phyloP scores from a whole-genome alignment of 208 protist genomes.

The Vickermania spadyakhi region DNA sequence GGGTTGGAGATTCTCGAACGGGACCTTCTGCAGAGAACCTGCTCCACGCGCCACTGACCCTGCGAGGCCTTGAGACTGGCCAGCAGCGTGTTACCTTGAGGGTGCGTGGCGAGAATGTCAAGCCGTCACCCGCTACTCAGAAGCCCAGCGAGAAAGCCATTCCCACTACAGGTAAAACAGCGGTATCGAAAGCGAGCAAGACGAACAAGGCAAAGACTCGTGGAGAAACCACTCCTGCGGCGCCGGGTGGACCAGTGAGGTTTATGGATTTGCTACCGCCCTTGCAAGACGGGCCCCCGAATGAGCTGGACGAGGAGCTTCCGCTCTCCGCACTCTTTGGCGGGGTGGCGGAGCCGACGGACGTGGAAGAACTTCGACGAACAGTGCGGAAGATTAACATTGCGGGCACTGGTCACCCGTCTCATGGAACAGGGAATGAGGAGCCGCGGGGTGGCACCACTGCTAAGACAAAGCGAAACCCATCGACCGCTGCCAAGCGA shows the following conservation, averaged over 20 bases:
- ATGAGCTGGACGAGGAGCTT: background rate
- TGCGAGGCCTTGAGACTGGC: conserved; percentile 26
- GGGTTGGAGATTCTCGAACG: no score
- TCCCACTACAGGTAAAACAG: conserved; percentile 1
- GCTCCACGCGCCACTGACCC: no score
- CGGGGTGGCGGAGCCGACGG: background rate
- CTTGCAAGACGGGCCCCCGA: background rate
- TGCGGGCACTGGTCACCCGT: background rate
- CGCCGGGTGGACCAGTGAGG: no score
- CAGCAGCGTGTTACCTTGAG: conserved; percentile 18
- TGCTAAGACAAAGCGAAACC: background rate
- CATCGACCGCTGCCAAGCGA: background rate
- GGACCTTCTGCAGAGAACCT: no score
- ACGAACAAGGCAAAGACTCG: background rate
- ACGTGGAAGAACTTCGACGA: background rate
- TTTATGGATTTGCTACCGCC: background rate
- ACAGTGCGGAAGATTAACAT: background rate
- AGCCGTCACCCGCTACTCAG: background rate
- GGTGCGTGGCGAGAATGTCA: conserved; percentile 27
- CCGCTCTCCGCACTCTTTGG: background rate
- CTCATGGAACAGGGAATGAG: no score
- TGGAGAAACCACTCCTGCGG: background rate
- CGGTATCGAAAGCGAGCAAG: conserved; percentile 2
- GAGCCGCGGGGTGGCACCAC: no score
- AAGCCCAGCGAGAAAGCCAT: background rate